Evolutionary conservation across 1,284 basidiomycete genomes (phyloP).

Genomic region (Marasmius oreades): DNA sequence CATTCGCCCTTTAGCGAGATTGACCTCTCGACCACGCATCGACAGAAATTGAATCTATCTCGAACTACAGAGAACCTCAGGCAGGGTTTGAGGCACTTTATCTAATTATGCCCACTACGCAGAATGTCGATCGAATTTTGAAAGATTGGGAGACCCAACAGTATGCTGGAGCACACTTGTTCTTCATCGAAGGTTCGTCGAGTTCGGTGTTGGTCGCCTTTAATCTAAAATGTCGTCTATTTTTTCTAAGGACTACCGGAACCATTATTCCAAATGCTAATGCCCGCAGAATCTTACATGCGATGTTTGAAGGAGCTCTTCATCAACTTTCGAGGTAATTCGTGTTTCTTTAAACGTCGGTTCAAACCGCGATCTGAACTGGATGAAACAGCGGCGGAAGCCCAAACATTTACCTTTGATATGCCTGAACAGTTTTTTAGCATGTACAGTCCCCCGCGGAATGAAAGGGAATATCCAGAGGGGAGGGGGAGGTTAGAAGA

Average conservation of each 20-base stretch:
- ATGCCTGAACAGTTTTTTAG: constrained; percentile 81
- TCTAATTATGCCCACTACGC: constrained; percentile 89
- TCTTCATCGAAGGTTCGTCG: constrained; percentile 88
- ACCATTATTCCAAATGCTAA: constrained; percentile 69
- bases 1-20: background rate
- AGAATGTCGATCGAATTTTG: constrained; percentile 92
- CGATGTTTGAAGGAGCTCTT: constrained; percentile 79
- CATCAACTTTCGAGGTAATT: constrained; percentile 83
- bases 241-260: constrained; percentile 62
- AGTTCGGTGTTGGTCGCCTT: constrained; percentile 7
- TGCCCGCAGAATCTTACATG: constrained; percentile 68
- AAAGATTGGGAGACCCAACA: constrained; percentile 70
- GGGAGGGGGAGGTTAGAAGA: constrained; percentile 74
- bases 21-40: constrained; percentile 2
- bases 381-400: constrained; percentile 64
- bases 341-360: constrained; percentile 1
- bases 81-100: constrained; percentile 88
- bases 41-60: constrained; percentile 77
- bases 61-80: constrained; percentile 71
- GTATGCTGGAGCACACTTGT: constrained; percentile 88
- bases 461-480: constrained; percentile 55
- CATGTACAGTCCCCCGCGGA: constrained; percentile 80
- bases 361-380: constrained; percentile 1
- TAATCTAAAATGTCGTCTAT: background rate
- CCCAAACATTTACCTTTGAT: constrained; percentile 78